These are phyloP conservation scores for Exobasidium rhododendri DNA, from an alignment of 1,284 basidiomycete species.

Conservation along the genomic window DNA sequence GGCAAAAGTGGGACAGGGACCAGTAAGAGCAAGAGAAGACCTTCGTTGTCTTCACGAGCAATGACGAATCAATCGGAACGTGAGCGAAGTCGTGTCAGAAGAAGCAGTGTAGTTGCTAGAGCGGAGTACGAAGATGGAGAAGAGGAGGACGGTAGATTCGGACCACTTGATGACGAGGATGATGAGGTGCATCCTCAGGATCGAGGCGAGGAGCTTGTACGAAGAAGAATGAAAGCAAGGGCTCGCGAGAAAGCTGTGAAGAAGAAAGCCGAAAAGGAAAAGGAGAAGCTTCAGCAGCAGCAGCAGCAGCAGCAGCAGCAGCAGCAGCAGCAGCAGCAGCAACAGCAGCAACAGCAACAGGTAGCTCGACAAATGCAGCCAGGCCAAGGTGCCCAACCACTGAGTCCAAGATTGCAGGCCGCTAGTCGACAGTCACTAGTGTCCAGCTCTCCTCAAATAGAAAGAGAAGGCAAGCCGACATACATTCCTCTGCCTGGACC, in stretches of 20 bases:
- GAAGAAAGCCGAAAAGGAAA: slow-evolving; percentile 54
- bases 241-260: slow-evolving; percentile 48
- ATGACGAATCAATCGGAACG: not conserved
- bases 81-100: not conserved
- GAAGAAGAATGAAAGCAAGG: slow-evolving; percentile 59
- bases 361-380: not conserved
- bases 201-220: slow-evolving; percentile 61
- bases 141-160: slow-evolving; percentile 28
- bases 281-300: slow-evolving; percentile 29
- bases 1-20: not conserved
- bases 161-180: slow-evolving; percentile 52
- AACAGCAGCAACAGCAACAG: slow-evolving; percentile 16
- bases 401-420: not conserved
- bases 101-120: slow-evolving; percentile 6
- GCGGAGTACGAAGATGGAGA: slow-evolving; percentile 25
- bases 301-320: slow-evolving; percentile 13
- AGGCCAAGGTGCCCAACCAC: not conserved
- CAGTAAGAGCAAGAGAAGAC: slow-evolving; percentile 8
- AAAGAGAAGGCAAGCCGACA: slow-evolving; percentile 35
- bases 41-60: not conserved
- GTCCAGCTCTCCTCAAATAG: slow-evolving; percentile 27
- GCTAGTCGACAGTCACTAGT: slow-evolving; percentile 3
- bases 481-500: slow-evolving; percentile 35
- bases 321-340: not conserved
- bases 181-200: slow-evolving; percentile 60